Evolutionary conservation across 2,329 filamentous ascomycete species (phyloP).

Genomic region (Didymella lethalis): DNA sequence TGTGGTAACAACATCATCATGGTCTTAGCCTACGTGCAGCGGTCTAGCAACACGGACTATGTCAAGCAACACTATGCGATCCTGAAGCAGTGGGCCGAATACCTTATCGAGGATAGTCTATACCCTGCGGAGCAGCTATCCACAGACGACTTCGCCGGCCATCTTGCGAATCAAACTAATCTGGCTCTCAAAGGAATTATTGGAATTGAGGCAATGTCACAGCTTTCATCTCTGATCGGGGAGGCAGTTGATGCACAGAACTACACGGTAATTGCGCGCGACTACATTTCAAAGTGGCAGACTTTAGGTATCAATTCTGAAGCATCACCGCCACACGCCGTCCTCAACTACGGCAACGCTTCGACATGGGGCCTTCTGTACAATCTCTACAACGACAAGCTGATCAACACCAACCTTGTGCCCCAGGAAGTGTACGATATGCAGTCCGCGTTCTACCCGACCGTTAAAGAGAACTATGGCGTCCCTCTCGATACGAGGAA

Average conservation of each 20-base stretch:
- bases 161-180: conserved; percentile 80
- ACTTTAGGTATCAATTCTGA: conserved; percentile 69
- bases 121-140: conserved; percentile 79
- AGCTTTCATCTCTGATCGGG: conserved; percentile 69
- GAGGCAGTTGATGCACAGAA: conserved; percentile 64
- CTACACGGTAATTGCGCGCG: conserved; percentile 68
- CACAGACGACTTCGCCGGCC: conserved; percentile 87
- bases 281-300: conserved; percentile 78
- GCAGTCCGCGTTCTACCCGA: conserved; percentile 82
- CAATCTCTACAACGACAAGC: conserved; percentile 77
- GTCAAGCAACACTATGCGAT: conserved; percentile 70
- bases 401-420: conserved; percentile 65
- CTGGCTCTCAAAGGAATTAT: conserved; percentile 85
- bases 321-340: conserved; percentile 72
- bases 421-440: conserved; percentile 78
- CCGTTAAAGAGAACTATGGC: conserved; percentile 81
- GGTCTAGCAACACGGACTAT: conserved; percentile 65
- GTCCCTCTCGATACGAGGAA: conserved; percentile 83
- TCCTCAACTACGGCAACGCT: conserved; percentile 80
- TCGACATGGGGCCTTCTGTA: conserved; percentile 86
- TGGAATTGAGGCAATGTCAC: conserved; percentile 79
- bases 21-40: conserved; percentile 80
- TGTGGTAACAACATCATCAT: conserved; percentile 85
- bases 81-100: conserved; percentile 80
- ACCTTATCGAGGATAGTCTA: conserved; percentile 75